phyloP scores from a whole-genome alignment of 2,329 filamentous ascomycete species.

The Pseudogymnoascus sp. region DNA sequence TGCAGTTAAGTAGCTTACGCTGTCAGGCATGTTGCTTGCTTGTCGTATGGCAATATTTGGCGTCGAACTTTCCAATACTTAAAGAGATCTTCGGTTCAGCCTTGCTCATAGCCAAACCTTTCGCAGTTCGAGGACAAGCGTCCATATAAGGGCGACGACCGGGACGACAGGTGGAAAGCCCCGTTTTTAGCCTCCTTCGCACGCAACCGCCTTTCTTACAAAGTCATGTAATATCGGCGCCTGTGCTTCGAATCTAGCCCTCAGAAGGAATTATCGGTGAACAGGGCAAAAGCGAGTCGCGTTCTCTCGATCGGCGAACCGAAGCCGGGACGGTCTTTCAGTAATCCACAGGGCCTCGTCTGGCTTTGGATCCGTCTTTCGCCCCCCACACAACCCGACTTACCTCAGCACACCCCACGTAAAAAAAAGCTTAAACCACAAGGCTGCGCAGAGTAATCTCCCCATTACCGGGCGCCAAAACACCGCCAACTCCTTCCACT shows the following conservation, averaged over 20 bases:
- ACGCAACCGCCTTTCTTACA: background rate
- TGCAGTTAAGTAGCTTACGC: constrained; percentile 8
- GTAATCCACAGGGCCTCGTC: background rate
- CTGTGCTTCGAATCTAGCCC: background rate
- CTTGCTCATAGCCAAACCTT: constrained; percentile 5
- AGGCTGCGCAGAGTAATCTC: background rate
- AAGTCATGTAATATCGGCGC: background rate
- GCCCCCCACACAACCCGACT: background rate
- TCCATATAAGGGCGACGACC: background rate
- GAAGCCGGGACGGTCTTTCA: background rate
- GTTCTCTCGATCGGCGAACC: background rate
- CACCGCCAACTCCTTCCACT: background rate
- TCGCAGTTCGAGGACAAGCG: background rate
- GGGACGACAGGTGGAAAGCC: background rate
- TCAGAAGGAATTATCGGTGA: constrained; percentile 9
- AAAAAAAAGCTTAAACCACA: background rate
- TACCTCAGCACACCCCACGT: background rate
- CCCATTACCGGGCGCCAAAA: background rate
- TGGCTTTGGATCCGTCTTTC: background rate
- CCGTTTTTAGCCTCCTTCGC: background rate
- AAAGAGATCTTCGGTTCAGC: background rate
- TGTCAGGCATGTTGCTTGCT: constrained; percentile 8
- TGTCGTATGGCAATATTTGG: background rate
- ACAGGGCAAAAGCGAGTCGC: background rate
- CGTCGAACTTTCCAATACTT: background rate